Evolutionary conservation across 352 stramenopile genomes (phyloP).

Genomic region (Phytophthora colocasiae): DNA sequence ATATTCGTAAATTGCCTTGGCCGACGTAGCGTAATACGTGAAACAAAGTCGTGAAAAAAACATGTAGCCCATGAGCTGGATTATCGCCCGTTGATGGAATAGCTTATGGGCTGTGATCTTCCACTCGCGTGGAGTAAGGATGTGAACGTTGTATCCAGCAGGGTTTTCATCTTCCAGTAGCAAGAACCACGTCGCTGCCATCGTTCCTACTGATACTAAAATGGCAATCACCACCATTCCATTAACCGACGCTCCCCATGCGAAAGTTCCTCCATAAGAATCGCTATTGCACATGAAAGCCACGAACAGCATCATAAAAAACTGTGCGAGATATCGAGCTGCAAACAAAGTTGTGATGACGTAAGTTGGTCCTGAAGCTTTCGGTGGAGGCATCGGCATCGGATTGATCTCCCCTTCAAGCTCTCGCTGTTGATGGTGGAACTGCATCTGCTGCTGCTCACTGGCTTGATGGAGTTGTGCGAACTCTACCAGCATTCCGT

Average conservation of each 20-base stretch:
- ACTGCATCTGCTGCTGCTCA: slow-evolving; percentile 34
- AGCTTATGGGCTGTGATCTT: slow-evolving; percentile 40
- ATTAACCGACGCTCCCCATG: slow-evolving; percentile 54
- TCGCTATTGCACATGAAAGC: slow-evolving; percentile 63
- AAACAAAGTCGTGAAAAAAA: slow-evolving; percentile 62
- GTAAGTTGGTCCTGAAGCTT: slow-evolving; percentile 28
- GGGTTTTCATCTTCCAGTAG: slow-evolving; percentile 39
- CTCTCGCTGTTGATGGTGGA: slow-evolving; percentile 32
- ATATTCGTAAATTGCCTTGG: slow-evolving; percentile 67
- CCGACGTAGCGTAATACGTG: slow-evolving; percentile 63
- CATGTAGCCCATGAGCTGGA: slow-evolving; percentile 48
- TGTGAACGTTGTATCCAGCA: slow-evolving; percentile 34
- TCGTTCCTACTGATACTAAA: slow-evolving; percentile 24
- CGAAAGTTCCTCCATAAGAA: slow-evolving; percentile 61
- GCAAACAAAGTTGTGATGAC: slow-evolving; percentile 54
- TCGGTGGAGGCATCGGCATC: slow-evolving; percentile 7
- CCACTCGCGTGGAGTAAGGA: slow-evolving; percentile 23
- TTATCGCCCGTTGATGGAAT: slow-evolving; percentile 46
- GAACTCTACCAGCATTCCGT: slow-evolving; percentile 58
- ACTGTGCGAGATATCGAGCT: slow-evolving; percentile 48
- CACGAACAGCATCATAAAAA: slow-evolving; percentile 49
- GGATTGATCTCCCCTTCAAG: slow-evolving; percentile 25
- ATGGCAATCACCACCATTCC: slow-evolving; percentile 51
- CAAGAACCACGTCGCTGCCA: slow-evolving; percentile 46
- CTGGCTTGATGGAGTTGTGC: slow-evolving; percentile 38